phyloP scores from a whole-genome alignment of 2,329 filamentous ascomycete genomes.

The Stemphylium lycopersici region DNA sequence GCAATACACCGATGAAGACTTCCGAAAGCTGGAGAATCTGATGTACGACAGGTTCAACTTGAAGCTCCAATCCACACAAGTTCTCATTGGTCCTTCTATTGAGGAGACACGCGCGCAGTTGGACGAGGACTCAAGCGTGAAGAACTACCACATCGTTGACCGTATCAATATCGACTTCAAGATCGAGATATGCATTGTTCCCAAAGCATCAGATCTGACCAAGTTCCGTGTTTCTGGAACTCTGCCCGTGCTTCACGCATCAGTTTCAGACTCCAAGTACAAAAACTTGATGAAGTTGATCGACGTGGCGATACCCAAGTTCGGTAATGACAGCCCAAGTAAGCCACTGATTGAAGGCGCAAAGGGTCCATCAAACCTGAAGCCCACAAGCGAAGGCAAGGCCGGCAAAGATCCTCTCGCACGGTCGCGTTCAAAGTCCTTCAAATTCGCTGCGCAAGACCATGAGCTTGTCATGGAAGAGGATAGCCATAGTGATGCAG shows the following conservation, averaged over 20 bases:
- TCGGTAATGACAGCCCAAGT: slow-evolving; percentile 59
- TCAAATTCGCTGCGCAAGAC: slow-evolving; percentile 73
- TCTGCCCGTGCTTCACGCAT: slow-evolving; percentile 88
- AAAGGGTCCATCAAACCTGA: slow-evolving; percentile 47
- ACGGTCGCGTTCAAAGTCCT: slow-evolving; percentile 70
- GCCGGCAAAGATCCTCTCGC: slow-evolving; percentile 47
- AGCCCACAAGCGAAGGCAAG: slow-evolving; percentile 41
- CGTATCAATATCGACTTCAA: slow-evolving; percentile 97
- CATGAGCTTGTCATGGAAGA: slow-evolving; percentile 82
- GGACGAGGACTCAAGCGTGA: slow-evolving; percentile 67
- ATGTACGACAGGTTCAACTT: slow-evolving; percentile 98
- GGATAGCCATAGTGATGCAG: slow-evolving; percentile 67
- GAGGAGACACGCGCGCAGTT: slow-evolving; percentile 87
- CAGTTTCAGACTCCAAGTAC: slow-evolving; percentile 93
- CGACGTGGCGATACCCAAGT: slow-evolving; percentile 90
- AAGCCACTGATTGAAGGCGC: slow-evolving; percentile 46
- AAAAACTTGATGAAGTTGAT: slow-evolving; percentile 96
- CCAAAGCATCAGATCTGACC: slow-evolving; percentile 90
- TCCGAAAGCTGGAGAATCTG: slow-evolving; percentile 82
- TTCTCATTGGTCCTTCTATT: slow-evolving; percentile 92
- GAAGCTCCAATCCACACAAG: slow-evolving; percentile 91
- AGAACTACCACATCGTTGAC: slow-evolving; percentile 87
- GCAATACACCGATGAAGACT: slow-evolving; percentile 86
- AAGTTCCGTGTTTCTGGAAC: slow-evolving; percentile 91
- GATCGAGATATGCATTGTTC: slow-evolving; percentile 95